Evolutionary conservation across 257 asterid species (phyloP).

Genomic region (Gynochthodes officinalis): DNA sequence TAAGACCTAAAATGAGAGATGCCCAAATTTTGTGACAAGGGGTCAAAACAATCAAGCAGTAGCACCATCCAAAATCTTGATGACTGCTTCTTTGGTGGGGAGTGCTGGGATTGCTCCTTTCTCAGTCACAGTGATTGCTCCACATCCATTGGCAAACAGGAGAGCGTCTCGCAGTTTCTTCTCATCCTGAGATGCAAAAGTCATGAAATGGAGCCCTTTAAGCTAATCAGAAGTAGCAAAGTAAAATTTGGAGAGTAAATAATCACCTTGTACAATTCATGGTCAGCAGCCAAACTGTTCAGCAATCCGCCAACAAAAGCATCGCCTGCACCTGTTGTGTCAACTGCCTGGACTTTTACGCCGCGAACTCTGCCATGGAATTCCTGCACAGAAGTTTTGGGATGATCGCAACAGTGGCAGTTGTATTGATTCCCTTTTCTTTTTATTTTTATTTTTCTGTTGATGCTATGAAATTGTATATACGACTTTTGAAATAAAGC

Average conservation of each 20-base stretch:
- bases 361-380: constrained; percentile 33
- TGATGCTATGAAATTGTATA: not conserved
- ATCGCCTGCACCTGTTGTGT: constrained; percentile 41
- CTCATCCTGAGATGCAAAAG: constrained; percentile 22
- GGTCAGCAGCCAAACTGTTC: constrained; percentile 16
- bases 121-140: constrained; percentile 30
- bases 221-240: too few species aligned
- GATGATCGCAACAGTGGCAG: not conserved
- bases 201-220: too few species aligned
- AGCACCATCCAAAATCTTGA: constrained; percentile 14
- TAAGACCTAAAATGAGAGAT: not conserved
- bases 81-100: constrained; percentile 28
- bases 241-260: not conserved
- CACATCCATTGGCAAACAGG: constrained; percentile 29
- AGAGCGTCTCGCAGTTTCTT: constrained; percentile 22
- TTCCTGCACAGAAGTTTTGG: constrained; percentile 18
- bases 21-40: not conserved
- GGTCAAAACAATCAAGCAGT: not conserved
- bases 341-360: constrained; percentile 29
- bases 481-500: not conserved
- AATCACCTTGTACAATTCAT: constrained; percentile 20
- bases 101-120: constrained; percentile 36
- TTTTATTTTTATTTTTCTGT: not conserved
- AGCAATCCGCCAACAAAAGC: constrained; percentile 28
- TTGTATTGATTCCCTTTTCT: too few species aligned